phyloP scores from a whole-genome alignment of 352 stramenopile species.

The Pythium vanterpoolii region DNA sequence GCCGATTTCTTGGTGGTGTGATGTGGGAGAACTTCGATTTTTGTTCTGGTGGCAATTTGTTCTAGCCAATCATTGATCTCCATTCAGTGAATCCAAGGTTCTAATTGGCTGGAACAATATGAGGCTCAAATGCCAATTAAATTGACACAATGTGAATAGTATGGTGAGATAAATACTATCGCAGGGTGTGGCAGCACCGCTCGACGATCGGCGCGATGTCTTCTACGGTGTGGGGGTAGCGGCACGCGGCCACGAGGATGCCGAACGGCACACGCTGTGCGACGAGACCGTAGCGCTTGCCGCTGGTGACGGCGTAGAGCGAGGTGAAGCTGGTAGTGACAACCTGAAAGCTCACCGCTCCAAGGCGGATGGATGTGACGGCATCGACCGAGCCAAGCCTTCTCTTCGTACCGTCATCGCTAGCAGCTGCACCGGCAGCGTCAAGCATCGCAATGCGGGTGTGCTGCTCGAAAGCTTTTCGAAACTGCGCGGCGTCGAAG shows the following conservation, averaged over 20 bases:
- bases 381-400: not conserved
- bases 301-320: conserved; percentile 35
- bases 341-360: conserved; percentile 34
- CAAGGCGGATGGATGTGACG: conserved; percentile 31
- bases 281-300: conserved; percentile 35
- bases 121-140: not conserved
- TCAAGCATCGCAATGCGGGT: conserved; percentile 35
- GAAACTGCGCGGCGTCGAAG: conserved; percentile 14
- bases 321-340: conserved; percentile 44
- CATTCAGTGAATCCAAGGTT: not conserved
- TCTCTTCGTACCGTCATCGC: not conserved
- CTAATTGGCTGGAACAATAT: conserved; percentile 15
- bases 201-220: conserved; percentile 33
- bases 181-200: conserved; percentile 28
- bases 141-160: conserved; percentile 3
- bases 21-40: not conserved
- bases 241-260: conserved; percentile 43
- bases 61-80: conserved; percentile 8
- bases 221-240: conserved; percentile 32
- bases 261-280: conserved; percentile 52
- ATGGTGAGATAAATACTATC: conserved; percentile 12
- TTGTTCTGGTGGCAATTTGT: not conserved
- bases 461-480: conserved; percentile 37
- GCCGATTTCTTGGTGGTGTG: no score
- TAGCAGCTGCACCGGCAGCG: not conserved